phyloP scores from a whole-genome alignment of 495 filamentous ascomycete species.

The Talaromyces ruber region DNA sequence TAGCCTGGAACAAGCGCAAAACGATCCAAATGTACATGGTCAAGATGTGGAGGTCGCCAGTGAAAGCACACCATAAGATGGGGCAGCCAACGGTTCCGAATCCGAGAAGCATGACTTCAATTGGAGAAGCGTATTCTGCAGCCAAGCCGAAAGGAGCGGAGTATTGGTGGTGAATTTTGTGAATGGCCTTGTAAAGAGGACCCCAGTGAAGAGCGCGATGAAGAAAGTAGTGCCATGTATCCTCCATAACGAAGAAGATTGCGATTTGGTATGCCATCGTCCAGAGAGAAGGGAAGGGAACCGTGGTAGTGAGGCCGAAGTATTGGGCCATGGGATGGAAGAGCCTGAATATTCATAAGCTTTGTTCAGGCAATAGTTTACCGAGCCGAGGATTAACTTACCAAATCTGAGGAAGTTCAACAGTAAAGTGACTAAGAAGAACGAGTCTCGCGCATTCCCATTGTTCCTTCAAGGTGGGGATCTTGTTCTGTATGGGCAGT shows the following conservation, averaged over 20 bases:
- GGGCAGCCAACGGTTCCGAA: conserved; percentile 77
- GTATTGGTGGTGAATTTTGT: conserved; percentile 99
- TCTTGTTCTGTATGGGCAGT: conserved; percentile 55
- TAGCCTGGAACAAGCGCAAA: conserved; percentile 89
- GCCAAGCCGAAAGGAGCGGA: conserved; percentile 94
- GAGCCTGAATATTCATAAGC: conserved; percentile 39
- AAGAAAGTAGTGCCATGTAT: conserved; percentile 97
- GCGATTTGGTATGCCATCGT: conserved; percentile 89
- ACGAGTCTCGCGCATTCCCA: conserved; percentile 90
- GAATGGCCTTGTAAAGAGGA: conserved; percentile 84
- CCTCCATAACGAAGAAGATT: conserved; percentile 92
- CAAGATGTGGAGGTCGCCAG: conserved; percentile 80
- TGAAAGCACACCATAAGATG: conserved; percentile 77
- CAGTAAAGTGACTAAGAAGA: conserved; percentile 87
- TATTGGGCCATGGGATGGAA: conserved; percentile 98
- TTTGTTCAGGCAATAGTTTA: neutral
- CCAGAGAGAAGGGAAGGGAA: conserved; percentile 78
- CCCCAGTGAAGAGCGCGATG: conserved; percentile 95
- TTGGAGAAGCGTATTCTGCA: conserved; percentile 95
- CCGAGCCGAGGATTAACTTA: conserved; percentile 16
- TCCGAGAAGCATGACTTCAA: conserved; percentile 97
- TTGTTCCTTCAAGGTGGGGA: conserved; percentile 83
- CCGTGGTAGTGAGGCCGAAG: conserved; percentile 78
- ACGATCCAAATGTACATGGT: conserved; percentile 99
- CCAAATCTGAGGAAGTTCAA: conserved; percentile 98